Evolutionary conservation across 2,329 filamentous ascomycete species (phyloP).

Genomic region (Ilyonectria mors-panacis): DNA sequence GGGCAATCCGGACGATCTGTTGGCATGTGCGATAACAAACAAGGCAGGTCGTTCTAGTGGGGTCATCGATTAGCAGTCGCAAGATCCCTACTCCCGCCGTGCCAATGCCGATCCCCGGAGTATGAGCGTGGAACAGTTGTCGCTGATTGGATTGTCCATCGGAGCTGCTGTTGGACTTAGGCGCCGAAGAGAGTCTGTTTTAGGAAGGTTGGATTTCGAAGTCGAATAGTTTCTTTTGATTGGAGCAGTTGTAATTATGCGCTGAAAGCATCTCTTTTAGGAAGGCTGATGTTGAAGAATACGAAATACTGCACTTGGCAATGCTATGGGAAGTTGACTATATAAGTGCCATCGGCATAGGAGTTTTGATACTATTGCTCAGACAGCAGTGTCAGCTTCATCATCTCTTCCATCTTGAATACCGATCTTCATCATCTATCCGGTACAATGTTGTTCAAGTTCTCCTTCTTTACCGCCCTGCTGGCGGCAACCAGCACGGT

Average conservation of each 20-base stretch:
- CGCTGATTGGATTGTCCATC: background rate
- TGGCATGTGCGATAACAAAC: constrained; percentile 7
- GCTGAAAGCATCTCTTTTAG: background rate
- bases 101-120: background rate
- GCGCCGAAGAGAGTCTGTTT: background rate
- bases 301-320: background rate
- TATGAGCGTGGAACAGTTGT: background rate
- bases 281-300: background rate
- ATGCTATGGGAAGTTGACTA: background rate
- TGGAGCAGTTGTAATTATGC: background rate
- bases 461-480: constrained; percentile 10
- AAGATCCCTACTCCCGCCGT: background rate
- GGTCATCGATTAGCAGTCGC: background rate
- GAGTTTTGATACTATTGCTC: background rate
- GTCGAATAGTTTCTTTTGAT: background rate
- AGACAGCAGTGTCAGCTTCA: background rate
- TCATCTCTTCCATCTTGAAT: background rate
- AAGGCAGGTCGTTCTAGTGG: constrained; percentile 19
- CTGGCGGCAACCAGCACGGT: constrained; percentile 18
- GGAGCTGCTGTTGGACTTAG: too few relatives aligned
- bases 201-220: constrained; percentile 9
- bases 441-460: constrained; percentile 21
- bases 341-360: background rate
- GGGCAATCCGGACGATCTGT: background rate
- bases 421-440: background rate